A percentile compares a stretch with the other conserved stretches of the same genome.
Conservation (phyloP, 306 rosid genomes). For the Abrus precatorius region DNA sequence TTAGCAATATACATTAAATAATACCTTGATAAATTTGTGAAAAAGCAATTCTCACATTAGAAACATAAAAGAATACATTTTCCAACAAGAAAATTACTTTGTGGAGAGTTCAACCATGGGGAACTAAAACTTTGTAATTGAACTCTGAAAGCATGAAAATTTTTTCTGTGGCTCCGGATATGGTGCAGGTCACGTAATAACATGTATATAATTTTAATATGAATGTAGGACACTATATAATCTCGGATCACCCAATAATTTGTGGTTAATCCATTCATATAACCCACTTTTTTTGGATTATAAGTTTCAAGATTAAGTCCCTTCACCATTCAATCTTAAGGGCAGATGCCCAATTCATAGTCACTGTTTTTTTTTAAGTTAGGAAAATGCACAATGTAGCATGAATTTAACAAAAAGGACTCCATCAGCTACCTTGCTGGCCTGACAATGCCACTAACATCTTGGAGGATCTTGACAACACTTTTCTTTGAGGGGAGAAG, state of each 20-base stretch:
- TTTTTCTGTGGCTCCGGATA: too few species aligned
- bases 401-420: neutral
- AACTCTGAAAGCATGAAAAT: neutral
- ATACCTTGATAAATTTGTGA: conserved; percentile 4
- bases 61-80: neutral
- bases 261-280: too few species aligned
- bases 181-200: too few species aligned
- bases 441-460: conserved; percentile 61
- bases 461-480: conserved; percentile 62
- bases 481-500: conserved; percentile 72
- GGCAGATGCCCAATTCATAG: neutral
- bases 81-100: neutral
- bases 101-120: neutral
- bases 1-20: conserved; percentile 4
- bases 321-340: neutral
- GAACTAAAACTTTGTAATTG: neutral
- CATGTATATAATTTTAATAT: too few species aligned
- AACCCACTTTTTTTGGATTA: too few species aligned
- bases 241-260: too few species aligned
- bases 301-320: neutral
- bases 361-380: neutral
- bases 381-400: conserved; percentile 1
- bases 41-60: neutral
- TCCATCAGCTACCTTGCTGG: conserved; percentile 57
- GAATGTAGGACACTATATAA: too few species aligned